Evolutionary conservation across 257 asterid species (phyloP).

Genomic region (Echium plantagineum): DNA sequence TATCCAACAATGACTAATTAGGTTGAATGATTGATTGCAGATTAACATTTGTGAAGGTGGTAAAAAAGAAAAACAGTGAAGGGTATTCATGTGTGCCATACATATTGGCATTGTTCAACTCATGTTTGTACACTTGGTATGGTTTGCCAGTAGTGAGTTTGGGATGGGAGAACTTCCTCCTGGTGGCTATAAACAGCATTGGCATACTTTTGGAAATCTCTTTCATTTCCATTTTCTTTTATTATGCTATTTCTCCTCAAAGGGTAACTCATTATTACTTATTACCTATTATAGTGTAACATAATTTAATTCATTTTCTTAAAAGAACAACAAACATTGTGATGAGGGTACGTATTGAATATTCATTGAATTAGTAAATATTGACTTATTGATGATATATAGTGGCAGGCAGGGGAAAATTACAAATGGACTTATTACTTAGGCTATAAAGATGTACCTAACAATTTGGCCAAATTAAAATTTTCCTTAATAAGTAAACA

Average conservation of each 20-base stretch:
- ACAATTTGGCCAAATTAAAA: no score
- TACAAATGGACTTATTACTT: no score
- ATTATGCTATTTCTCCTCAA: conserved; percentile 29
- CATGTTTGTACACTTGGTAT: conserved; percentile 69
- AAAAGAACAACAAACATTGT: no score
- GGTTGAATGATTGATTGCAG: no score
- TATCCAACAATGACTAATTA: neutral
- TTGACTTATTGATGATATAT: no score
- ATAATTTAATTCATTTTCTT: no score
- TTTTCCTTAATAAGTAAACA: no score
- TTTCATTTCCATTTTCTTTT: conserved; percentile 40
- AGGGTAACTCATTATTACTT: conserved; percentile 62
- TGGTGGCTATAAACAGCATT: conserved; percentile 55
- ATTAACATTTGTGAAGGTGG: conserved; percentile 43
- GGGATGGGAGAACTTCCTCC: conserved; percentile 62
- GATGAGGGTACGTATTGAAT: no score
- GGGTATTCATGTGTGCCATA: conserved; percentile 67
- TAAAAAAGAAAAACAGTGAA: conserved; percentile 43
- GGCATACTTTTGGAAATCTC: conserved; percentile 62
- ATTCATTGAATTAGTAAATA: no score
- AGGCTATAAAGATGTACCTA: no score
- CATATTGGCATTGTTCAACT: conserved; percentile 47
- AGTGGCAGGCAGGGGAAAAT: no score
- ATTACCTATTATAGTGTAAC: no score
- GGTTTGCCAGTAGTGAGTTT: conserved; percentile 69